Evolutionary conservation across 257 asterid genomes (phyloP), one percentile per base, ranked within the genome.

Genomic region (Gynochthodes officinalis): DNA sequence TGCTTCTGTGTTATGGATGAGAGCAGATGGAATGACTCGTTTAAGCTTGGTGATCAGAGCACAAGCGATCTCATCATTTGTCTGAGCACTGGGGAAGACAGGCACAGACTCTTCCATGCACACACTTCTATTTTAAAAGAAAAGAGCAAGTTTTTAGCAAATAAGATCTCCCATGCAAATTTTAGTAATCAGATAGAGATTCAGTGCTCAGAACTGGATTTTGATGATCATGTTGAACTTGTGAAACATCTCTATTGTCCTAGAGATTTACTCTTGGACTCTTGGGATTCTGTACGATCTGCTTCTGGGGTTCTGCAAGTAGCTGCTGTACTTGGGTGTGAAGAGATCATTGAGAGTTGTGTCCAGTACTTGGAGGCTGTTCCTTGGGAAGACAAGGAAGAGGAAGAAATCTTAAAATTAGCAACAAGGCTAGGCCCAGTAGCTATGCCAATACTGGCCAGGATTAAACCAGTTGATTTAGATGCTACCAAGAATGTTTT

Each of bases 311-410:
- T 82, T 79, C 87, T 85, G 77, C 84, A 75, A 69, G 89, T 79
- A 37, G 89, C 89, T 18, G 53, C 30, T 15, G 43, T 77, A 21
- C 73, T 87, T 40, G 66, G 60, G 62, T 84, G 93, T 59, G 87
- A 82, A 77, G 79, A 84, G 44, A 53, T 85, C 32, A 72, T 68
- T 0, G 42, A 65, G 60, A 87, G 89, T 75, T 84, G 90, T 53
- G 54, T 84, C 21, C 80, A 74, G 28, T 87, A 85, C 74, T 72
- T 87, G 73, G 90, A 85, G 77, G 93, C 89, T 43, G 89, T 82
- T 72, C 93, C 93, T 67, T 87, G 89, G 87, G 93, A 82, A 70
- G 89, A 83, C 46, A 79, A 71, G 57, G 87, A 87, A 66, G 90
- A 85, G 75, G 82, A 82, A 57, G 76, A 80, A 50, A 82, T 85